These are phyloP conservation scores for Rhytidiadelphus loreus DNA, from an alignment of 225 moss, liverwort and hornwort species.

Conservation along the genomic window DNA sequence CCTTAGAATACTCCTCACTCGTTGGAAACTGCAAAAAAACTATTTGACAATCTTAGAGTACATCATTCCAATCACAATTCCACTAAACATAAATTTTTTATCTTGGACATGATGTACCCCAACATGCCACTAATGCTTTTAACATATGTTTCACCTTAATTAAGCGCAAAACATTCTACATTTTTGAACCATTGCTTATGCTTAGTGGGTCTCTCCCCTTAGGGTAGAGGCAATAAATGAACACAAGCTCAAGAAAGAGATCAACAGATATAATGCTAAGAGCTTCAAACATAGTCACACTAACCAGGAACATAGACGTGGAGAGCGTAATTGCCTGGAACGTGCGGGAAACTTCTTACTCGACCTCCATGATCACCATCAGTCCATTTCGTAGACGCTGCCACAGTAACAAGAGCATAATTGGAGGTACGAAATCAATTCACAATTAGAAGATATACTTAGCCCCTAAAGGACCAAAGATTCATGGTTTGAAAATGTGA, in stretches of 20 bases:
- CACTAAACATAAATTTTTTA: background rate
- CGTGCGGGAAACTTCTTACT: slow-evolving; percentile 77
- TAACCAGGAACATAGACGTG: slow-evolving; percentile 92
- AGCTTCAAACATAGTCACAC: background rate
- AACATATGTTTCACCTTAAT: background rate
- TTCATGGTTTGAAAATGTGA: background rate
- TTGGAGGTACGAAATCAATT: background rate
- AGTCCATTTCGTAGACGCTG: slow-evolving; percentile 23
- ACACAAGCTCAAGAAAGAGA: background rate
- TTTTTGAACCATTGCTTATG: background rate
- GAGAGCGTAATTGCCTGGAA: slow-evolving; percentile 82
- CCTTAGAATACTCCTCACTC: background rate
- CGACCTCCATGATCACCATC: slow-evolving; percentile 46
- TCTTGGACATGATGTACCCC: background rate
- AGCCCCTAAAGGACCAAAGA: background rate
- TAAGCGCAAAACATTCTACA: background rate
- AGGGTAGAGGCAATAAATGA: background rate
- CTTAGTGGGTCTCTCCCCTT: background rate
- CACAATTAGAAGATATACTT: background rate
- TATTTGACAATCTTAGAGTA: background rate
- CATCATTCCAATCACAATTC: background rate
- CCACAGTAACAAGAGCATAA: background rate
- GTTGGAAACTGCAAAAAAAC: background rate
- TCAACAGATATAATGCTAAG: background rate
- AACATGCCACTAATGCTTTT: background rate